Evolutionary conservation across 306 rosid species (phyloP).

Genomic region (Cucumis hystrix): DNA sequence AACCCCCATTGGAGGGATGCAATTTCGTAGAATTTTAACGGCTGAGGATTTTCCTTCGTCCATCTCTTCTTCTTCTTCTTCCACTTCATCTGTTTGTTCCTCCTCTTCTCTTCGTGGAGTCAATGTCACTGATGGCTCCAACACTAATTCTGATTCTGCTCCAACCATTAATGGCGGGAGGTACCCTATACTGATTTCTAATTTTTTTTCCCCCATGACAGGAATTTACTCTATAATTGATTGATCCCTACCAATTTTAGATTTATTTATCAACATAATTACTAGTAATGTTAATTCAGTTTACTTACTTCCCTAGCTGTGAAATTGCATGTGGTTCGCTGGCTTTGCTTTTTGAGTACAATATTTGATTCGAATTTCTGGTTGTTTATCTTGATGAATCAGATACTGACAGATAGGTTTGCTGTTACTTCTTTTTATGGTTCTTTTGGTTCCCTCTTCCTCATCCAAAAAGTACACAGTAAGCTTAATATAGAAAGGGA

Average conservation of each 20-base stretch:
- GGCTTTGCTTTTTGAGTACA: neutral
- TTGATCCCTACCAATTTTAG: neutral
- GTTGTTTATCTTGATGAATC: conserved; percentile 3
- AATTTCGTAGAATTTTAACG: conserved; percentile 45
- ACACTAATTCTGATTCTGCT: conserved; percentile 71
- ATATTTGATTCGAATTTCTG: neutral
- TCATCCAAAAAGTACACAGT: neutral
- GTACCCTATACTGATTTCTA: conserved; percentile 12
- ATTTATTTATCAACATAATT: neutral
- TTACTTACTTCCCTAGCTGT: neutral
- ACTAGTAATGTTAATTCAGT: too few species aligned
- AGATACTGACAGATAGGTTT: conserved; percentile 9
- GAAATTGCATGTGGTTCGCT: conserved; percentile 3
- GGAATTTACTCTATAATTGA: neutral
- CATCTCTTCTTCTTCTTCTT: conserved; percentile 20
- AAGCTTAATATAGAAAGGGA: neutral
- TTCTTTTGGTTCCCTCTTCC: neutral
- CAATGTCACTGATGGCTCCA: conserved; percentile 42
- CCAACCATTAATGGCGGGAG: conserved; percentile 34
- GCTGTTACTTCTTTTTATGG: neutral
- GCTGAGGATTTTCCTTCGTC: conserved; percentile 55
- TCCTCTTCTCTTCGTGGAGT: conserved; percentile 37
- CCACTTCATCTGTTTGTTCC: conserved; percentile 28
- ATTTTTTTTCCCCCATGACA: neutral
- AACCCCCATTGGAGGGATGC: conserved; percentile 5